A percentile compares a stretch with the other conserved stretches of the same genome.
These are phyloP conservation scores for Coemansia sp. DNA, from an alignment of 192 early-diverging fungal species.

Conservation along the genomic window DNA sequence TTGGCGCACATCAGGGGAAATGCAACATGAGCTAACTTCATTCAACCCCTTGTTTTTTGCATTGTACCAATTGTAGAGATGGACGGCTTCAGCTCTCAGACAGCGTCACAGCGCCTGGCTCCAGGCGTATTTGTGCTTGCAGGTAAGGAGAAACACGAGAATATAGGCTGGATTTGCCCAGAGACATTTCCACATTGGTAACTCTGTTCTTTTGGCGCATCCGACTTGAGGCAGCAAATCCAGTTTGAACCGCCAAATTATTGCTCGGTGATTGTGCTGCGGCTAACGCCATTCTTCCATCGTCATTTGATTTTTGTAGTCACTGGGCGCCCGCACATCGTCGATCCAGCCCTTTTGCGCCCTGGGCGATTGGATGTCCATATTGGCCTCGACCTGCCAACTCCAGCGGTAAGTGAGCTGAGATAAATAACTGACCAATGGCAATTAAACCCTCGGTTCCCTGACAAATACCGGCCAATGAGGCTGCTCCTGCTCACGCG, in stretches of 20 bases:
- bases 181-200: neutral
- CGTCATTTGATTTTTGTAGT: conserved; percentile 51
- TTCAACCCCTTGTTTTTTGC: neutral
- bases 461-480: conserved; percentile 1
- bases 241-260: neutral
- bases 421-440: neutral
- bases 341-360: conserved; percentile 80
- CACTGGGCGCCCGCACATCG: conserved; percentile 68
- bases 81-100: conserved; percentile 50
- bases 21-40: conserved; percentile 9
- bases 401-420: conserved; percentile 48
- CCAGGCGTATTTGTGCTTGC: conserved; percentile 68
- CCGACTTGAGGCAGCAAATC: neutral
- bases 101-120: conserved; percentile 12
- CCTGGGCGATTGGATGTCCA: conserved; percentile 84
- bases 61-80: conserved; percentile 37
- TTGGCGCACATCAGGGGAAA: conserved; percentile 3
- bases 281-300: conserved; percentile 3
- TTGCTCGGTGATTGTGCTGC: neutral
- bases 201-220: neutral
- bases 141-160: conserved; percentile 49
- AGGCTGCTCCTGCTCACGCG: neutral
- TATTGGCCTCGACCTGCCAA: conserved; percentile 63
- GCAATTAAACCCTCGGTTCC: neutral
- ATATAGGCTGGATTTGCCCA: neutral